These are phyloP conservation scores for Pelargonium myrrhifolium DNA, from an alignment of 441 rosid species.

Conservation along the genomic window DNA sequence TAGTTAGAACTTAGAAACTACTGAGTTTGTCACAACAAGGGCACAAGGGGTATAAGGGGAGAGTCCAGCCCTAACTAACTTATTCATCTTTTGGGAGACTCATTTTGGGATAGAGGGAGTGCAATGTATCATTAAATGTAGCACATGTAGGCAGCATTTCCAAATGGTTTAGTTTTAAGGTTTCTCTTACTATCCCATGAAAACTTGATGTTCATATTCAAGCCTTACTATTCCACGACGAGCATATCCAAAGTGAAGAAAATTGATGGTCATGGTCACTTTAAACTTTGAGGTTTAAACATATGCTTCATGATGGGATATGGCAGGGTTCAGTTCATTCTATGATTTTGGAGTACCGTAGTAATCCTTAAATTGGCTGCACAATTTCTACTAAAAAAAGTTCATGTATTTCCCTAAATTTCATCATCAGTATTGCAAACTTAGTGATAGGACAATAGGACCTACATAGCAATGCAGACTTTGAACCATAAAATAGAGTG, in stretches of 20 bases:
- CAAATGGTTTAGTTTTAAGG: not conserved
- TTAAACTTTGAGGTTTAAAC: constrained; percentile 1
- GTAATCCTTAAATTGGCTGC: not conserved
- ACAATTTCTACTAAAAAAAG: not conserved
- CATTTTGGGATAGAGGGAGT: not conserved
- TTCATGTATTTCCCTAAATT: not conserved
- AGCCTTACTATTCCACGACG: not conserved
- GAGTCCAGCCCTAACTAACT: not conserved
- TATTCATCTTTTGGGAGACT: too few relatives aligned
- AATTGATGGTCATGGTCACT: not conserved
- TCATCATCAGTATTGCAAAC: not conserved
- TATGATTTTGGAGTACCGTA: not conserved
- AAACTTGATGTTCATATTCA: not conserved
- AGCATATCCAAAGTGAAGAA: not conserved
- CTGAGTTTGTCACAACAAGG: not conserved
- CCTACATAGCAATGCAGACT: not conserved
- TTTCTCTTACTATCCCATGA: not conserved
- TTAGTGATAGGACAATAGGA: not conserved
- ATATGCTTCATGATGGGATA: not conserved
- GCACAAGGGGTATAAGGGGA: not conserved
- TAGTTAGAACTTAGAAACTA: not conserved
- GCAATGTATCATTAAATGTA: not conserved
- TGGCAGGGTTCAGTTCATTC: not conserved
- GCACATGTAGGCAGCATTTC: not conserved
- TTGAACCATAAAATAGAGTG: not conserved